A percentile compares a stretch with the other conserved stretches of the same genome.
phyloP scores from a whole-genome alignment of 2,329 filamentous ascomycete genomes.

The Cladosporium phlei region DNA sequence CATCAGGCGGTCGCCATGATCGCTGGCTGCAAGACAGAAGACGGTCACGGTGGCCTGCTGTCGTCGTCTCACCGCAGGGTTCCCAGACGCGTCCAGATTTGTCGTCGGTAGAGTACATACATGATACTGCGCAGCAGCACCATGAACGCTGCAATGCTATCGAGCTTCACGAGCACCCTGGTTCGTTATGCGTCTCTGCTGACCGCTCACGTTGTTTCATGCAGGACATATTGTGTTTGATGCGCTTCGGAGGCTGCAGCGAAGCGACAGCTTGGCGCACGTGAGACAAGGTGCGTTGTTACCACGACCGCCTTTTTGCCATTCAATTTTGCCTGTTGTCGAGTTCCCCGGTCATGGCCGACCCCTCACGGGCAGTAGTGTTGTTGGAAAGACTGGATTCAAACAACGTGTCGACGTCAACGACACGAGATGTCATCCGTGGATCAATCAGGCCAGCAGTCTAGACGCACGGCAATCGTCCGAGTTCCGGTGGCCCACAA shows the following conservation, averaged over 20 bases:
- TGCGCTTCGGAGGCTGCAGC: conserved; percentile 4
- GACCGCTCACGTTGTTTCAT: not conserved
- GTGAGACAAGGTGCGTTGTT: conserved; percentile 3
- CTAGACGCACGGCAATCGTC: too few relatives aligned
- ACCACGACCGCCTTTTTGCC: not conserved
- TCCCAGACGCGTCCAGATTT: conserved; percentile 6
- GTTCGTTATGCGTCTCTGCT: not conserved
- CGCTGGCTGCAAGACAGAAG: not conserved
- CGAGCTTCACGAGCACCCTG: not conserved
- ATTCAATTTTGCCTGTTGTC: too few relatives aligned
- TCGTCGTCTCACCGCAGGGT: not conserved
- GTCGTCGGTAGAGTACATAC: not conserved
- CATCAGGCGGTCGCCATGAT: too few relatives aligned
- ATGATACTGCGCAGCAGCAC: not conserved
- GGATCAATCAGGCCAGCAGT: too few relatives aligned
- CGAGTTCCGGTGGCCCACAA: too few relatives aligned
- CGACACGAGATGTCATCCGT: too few relatives aligned
- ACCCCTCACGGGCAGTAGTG: too few relatives aligned
- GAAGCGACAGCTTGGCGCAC: not conserved
- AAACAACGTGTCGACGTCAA: too few relatives aligned
- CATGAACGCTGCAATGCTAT: not conserved
- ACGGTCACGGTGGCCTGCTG: conserved; percentile 7
- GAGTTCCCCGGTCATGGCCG: too few relatives aligned
- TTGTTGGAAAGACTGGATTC: too few relatives aligned
- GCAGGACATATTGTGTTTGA: not conserved